These are phyloP conservation scores for Lichtheimia hyalospora DNA, from an alignment of 371 early-diverging fungal genomes.

Conservation along the genomic window DNA sequence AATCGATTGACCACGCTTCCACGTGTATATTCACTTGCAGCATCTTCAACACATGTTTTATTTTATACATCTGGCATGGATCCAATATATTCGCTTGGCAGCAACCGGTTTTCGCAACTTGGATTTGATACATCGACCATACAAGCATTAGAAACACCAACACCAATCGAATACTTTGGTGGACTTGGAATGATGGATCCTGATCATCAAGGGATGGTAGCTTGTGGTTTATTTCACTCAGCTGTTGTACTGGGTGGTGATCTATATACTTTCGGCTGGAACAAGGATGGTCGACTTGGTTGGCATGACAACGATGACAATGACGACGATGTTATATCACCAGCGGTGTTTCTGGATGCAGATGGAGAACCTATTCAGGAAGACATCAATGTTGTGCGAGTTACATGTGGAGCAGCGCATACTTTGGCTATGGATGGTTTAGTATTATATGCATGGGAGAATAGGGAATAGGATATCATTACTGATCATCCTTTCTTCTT, in stretches of 20 bases:
- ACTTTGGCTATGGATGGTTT: conserved; percentile 43
- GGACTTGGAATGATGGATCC: conserved; percentile 29
- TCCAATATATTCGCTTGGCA: conserved; percentile 37
- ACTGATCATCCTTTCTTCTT: not conserved
- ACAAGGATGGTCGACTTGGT: conserved; percentile 35
- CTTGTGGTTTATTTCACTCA: conserved; percentile 43
- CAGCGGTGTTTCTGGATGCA: conserved; percentile 21
- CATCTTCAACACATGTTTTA: conserved; percentile 29
- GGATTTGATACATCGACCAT: conserved; percentile 21
- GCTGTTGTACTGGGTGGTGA: conserved; percentile 29
- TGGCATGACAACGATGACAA: conserved; percentile 12
- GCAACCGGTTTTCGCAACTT: conserved; percentile 40
- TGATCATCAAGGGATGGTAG: not conserved
- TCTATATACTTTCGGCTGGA: conserved; percentile 47
- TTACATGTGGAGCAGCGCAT: conserved; percentile 36
- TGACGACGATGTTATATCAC: conserved; percentile 17
- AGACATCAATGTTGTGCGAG: conserved; percentile 22
- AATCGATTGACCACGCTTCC: not conserved
- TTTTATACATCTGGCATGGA: conserved; percentile 14
- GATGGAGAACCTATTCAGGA: conserved; percentile 17
- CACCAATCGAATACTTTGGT: conserved; percentile 29
- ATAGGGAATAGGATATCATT: not conserved
- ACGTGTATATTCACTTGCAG: conserved; percentile 12
- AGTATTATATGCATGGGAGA: not conserved
- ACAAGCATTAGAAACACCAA: conserved; percentile 11